Conservation (phyloP, 768 basidiomycete genomes). For the Termitomyces sp. region DNA sequence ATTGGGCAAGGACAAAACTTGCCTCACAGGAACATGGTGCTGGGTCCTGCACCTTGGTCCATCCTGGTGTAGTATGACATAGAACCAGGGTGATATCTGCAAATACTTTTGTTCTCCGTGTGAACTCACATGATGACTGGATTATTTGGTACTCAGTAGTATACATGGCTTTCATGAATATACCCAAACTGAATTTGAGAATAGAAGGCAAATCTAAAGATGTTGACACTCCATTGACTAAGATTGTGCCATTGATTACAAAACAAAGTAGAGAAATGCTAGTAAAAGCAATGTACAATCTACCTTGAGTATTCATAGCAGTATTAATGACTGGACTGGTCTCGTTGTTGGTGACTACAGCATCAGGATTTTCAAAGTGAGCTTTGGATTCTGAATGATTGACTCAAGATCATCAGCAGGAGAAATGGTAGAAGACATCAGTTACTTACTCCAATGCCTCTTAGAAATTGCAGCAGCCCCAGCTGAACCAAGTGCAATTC, state of each 20-base stretch:
- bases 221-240: background rate
- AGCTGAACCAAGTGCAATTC: background rate
- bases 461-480: constrained; percentile 1
- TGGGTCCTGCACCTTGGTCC: background rate
- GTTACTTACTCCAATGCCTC: background rate
- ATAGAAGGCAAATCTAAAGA: background rate
- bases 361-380: background rate
- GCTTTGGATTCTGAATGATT: background rate
- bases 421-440: background rate
- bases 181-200: background rate
- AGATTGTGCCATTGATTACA: background rate
- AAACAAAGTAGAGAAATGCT: background rate
- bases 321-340: background rate
- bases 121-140: background rate
- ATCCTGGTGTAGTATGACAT: background rate
- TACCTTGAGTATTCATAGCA: background rate
- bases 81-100: background rate
- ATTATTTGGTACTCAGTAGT: background rate
- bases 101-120: background rate
- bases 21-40: background rate
- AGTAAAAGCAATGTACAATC: too few relatives aligned
- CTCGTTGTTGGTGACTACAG: background rate
- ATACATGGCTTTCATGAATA: background rate
- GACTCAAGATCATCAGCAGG: background rate
- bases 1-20: too few relatives aligned